phyloP scores from a whole-genome alignment of 345 rosid species.

The Aquilaria malaccensis region DNA sequence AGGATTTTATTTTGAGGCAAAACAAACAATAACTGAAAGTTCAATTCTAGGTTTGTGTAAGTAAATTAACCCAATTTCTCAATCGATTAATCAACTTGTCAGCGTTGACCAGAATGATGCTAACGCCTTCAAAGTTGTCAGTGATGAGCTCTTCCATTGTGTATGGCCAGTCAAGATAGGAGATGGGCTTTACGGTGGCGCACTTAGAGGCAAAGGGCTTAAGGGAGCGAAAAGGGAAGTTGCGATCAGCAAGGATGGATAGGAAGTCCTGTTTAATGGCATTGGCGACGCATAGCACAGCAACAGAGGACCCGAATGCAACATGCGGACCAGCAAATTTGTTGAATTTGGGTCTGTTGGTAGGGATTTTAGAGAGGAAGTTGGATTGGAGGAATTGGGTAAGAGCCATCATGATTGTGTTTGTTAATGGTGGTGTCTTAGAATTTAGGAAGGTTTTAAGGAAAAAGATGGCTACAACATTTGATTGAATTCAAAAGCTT shows the following conservation, averaged over 20 bases:
- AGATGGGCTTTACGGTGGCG: conserved; percentile 68
- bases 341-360: conserved; percentile 18
- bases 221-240: conserved; percentile 88
- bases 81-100: conserved; percentile 55
- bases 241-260: conserved; percentile 71
- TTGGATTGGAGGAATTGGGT: conserved; percentile 25
- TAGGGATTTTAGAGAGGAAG: conserved; percentile 25
- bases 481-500: too few relatives aligned
- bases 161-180: conserved; percentile 51
- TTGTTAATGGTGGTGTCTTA: conserved; percentile 9
- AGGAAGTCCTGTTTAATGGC: conserved; percentile 95
- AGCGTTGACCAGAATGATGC: conserved; percentile 81
- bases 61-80: too few relatives aligned
- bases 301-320: conserved; percentile 72
- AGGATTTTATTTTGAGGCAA: too few relatives aligned
- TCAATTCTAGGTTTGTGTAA: too few relatives aligned
- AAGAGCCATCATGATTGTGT: conserved; percentile 24
- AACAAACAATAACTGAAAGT: too few relatives aligned
- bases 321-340: conserved; percentile 50
- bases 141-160: conserved; percentile 75
- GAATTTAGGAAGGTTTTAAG: conserved; percentile 22
- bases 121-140: conserved; percentile 76
- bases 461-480: too few relatives aligned
- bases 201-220: conserved; percentile 95
- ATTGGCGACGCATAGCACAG: conserved; percentile 89